Conservation (phyloP, 176 grass and related monocot genomes). For the Poa annua region DNA sequence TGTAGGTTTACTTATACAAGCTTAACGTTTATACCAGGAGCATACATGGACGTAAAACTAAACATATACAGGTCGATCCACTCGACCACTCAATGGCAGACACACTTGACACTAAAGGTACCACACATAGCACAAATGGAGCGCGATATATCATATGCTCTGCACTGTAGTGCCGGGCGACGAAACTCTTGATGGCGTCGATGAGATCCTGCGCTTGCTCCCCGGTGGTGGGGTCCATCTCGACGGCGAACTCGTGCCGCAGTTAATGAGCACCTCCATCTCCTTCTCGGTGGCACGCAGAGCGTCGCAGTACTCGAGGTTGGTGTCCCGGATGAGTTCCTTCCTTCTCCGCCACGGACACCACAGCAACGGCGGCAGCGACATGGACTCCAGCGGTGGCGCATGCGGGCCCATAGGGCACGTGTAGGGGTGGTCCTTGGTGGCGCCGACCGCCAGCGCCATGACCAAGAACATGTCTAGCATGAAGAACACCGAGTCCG, state of each 20-base stretch:
- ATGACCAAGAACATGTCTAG: constrained; percentile 74
- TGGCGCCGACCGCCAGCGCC: constrained; percentile 62
- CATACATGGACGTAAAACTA: not conserved
- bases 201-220: constrained; percentile 67
- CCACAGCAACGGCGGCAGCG: constrained; percentile 67
- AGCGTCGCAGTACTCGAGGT: constrained; percentile 76
- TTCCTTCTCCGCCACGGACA: constrained; percentile 69
- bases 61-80: too few relatives aligned
- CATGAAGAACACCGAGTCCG: constrained; percentile 84
- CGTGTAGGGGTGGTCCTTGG: constrained; percentile 81
- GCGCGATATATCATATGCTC: not conserved
- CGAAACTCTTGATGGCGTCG: constrained; percentile 62
- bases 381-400: constrained; percentile 58
- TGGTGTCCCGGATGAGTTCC: constrained; percentile 79
- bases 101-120: not conserved
- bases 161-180: constrained; percentile 48
- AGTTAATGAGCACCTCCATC: constrained; percentile 66
- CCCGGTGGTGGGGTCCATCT: constrained; percentile 60
- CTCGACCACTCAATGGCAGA: not conserved
- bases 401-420: constrained; percentile 75
- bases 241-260: constrained; percentile 69
- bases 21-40: too few relatives aligned
- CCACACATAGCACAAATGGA: not conserved
- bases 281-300: constrained; percentile 66
- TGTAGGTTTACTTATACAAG: too few relatives aligned